A percentile compares a stretch with the other conserved stretches of the same genome.
These are phyloP conservation scores for Tripterygium wilfordii DNA, from an alignment of 177 flowering plant genomes.

Conservation along the genomic window DNA sequence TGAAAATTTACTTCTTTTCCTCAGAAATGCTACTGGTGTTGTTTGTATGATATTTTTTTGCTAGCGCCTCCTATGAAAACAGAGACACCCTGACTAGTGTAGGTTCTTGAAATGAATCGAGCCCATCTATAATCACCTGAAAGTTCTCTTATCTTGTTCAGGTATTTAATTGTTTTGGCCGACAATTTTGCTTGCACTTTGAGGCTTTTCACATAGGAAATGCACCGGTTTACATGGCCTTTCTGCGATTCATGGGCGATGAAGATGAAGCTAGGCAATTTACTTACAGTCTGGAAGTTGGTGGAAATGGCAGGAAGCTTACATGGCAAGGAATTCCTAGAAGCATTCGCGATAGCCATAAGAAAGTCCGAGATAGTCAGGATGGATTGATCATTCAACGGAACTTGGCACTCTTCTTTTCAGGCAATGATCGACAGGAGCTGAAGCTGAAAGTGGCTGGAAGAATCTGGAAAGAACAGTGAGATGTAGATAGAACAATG, in stretches of 20 bases:
- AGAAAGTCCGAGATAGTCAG: slow-evolving; percentile 54
- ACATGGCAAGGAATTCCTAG: slow-evolving; percentile 72
- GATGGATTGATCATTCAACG: slow-evolving; percentile 63
- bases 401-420: slow-evolving; percentile 52
- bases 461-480: slow-evolving; percentile 56
- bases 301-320: slow-evolving; percentile 50
- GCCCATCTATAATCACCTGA: too few species aligned
- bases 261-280: slow-evolving; percentile 54
- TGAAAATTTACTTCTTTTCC: too few species aligned
- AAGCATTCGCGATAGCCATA: slow-evolving; percentile 61
- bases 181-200: slow-evolving; percentile 63
- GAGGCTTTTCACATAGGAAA: slow-evolving; percentile 56
- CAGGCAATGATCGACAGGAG: slow-evolving; percentile 50
- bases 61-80: too few species aligned
- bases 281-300: slow-evolving; percentile 58
- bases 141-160: slow-evolving; percentile 16
- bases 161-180: slow-evolving; percentile 62
- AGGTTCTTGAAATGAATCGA: too few species aligned
- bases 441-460: slow-evolving; percentile 63
- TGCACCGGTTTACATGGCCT: slow-evolving; percentile 58
- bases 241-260: slow-evolving; percentile 68
- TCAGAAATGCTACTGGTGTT: too few species aligned
- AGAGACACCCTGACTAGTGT: too few species aligned
- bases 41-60: too few species aligned
- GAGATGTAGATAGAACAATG: too few species aligned